phyloP scores from a whole-genome alignment of 345 rosid species.

The Pistacia atlantica region DNA sequence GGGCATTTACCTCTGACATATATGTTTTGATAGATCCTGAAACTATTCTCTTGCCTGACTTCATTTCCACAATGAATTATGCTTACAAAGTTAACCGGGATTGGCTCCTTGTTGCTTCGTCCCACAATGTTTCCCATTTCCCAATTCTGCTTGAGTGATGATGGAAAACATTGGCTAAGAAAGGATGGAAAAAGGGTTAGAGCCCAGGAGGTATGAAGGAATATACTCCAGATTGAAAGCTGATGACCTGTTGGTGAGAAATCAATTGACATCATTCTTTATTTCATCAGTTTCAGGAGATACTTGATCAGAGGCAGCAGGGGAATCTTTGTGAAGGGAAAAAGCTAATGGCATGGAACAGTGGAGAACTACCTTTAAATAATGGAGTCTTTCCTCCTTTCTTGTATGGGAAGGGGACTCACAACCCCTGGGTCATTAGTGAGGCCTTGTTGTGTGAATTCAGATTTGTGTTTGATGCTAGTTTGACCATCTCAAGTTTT shows the following conservation, averaged over 20 bases:
- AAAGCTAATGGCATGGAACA: constrained; percentile 83
- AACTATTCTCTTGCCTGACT: constrained; percentile 61
- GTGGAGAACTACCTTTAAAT: constrained; percentile 51
- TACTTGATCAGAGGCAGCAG: constrained; percentile 33
- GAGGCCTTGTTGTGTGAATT: constrained; percentile 63
- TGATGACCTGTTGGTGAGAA: constrained; percentile 14
- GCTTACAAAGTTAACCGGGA: constrained; percentile 56
- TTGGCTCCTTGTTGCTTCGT: constrained; percentile 84
- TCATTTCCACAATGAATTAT: constrained; percentile 52
- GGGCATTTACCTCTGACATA: constrained; percentile 50
- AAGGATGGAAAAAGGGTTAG: constrained; percentile 47
- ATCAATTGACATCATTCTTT: constrained; percentile 35
- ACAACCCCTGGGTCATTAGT: constrained; percentile 66
- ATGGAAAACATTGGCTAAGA: constrained; percentile 60
- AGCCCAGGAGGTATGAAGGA: constrained; percentile 61
- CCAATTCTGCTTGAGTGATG: constrained; percentile 52
- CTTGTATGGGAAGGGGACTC: constrained; percentile 66
- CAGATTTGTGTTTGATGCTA: constrained; percentile 84
- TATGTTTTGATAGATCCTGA: constrained; percentile 52
- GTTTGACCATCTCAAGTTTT: constrained; percentile 60
- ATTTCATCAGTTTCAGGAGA: constrained; percentile 72
- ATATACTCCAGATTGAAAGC: constrained; percentile 27
- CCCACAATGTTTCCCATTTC: constrained; percentile 45
- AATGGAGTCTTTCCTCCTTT: constrained; percentile 87
- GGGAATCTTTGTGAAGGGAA: constrained; percentile 47